Evolutionary conservation across 2,329 filamentous ascomycete genomes (phyloP).

Genomic region (Hymenoscyphus fructigenus): DNA sequence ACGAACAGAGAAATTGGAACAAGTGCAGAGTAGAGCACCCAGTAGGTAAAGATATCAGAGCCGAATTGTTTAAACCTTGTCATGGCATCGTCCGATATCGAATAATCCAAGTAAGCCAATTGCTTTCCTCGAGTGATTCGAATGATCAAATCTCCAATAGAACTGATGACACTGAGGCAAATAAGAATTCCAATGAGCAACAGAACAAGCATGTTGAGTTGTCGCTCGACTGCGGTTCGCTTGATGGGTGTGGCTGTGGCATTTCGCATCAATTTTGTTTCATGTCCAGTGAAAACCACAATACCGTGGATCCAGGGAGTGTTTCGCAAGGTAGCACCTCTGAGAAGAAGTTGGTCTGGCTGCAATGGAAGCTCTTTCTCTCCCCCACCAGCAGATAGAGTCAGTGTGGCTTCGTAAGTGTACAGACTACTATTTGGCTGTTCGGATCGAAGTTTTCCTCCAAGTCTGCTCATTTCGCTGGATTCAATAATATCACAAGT

Average conservation of each 20-base stretch:
- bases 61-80: slow-evolving; percentile 76
- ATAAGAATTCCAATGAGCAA: slow-evolving; percentile 85
- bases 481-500: slow-evolving; percentile 85
- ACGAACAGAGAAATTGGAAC: slow-evolving; percentile 98
- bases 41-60: slow-evolving; percentile 94
- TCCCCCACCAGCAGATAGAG: slow-evolving; percentile 83
- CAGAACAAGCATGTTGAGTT: slow-evolving; percentile 91
- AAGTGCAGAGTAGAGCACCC: slow-evolving; percentile 94
- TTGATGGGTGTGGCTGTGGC: slow-evolving; percentile 97
- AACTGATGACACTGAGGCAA: slow-evolving; percentile 82
- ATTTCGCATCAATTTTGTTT: slow-evolving; percentile 98
- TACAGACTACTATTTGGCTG: slow-evolving; percentile 98
- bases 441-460: slow-evolving; percentile 86
- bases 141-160: slow-evolving; percentile 83
- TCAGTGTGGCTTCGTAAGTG: slow-evolving; percentile 95
- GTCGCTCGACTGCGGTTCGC: slow-evolving; percentile 89
- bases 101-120: slow-evolving; percentile 72
- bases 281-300: slow-evolving; percentile 95
- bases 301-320: slow-evolving; percentile 96
- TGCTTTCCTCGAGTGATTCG: slow-evolving; percentile 61
- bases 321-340: slow-evolving; percentile 91
- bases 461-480: slow-evolving; percentile 79
- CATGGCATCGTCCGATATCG: slow-evolving; percentile 53
- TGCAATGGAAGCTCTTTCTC: slow-evolving; percentile 90
- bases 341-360: slow-evolving; percentile 88